Percentiles rank a stretch among this genome's conserved stretches.
Evolutionary conservation across 1,284 basidiomycete species (phyloP).

Genomic region (Farysia itapuensis): DNA sequence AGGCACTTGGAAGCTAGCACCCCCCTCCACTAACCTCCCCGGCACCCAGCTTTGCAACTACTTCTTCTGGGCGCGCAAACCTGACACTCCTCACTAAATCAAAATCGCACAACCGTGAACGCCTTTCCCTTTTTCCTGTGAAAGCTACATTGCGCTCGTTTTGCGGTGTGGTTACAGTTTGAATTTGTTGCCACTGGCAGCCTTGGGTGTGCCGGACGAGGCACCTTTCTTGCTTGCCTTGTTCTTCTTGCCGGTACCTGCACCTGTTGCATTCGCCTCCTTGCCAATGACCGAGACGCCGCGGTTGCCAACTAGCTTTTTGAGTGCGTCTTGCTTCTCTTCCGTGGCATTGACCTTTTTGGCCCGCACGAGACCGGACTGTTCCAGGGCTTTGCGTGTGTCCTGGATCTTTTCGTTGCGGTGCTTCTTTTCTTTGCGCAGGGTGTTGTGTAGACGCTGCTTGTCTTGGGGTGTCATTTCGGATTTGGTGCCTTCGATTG

Average conservation of each 20-base stretch:
- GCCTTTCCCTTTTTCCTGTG: no score
- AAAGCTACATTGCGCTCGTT: no score
- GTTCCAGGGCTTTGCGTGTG: slow-evolving; percentile 70
- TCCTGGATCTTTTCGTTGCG: slow-evolving; percentile 68
- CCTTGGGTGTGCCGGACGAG: slow-evolving; percentile 1
- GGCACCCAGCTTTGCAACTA: slow-evolving; percentile 52
- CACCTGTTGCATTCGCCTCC: slow-evolving; percentile 12
- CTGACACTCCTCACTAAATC: slow-evolving; percentile 5
- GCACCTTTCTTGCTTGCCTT: slow-evolving; percentile 7
- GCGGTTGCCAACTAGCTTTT: slow-evolving; percentile 53
- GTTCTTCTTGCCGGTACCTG: slow-evolving; percentile 18
- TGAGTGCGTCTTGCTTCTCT: slow-evolving; percentile 56
- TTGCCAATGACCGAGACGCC: slow-evolving; percentile 46
- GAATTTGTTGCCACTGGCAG: slow-evolving; percentile 15
- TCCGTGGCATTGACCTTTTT: slow-evolving; percentile 34
- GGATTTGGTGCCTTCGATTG: slow-evolving; percentile 63
- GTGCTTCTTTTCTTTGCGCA: slow-evolving; percentile 68
- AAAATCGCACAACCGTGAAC: not conserved
- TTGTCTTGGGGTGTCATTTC: slow-evolving; percentile 88
- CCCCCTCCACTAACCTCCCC: slow-evolving; percentile 8
- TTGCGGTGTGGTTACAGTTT: slow-evolving; percentile 29
- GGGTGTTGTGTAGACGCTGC: slow-evolving; percentile 63
- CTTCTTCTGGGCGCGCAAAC: slow-evolving; percentile 57
- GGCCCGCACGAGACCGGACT: slow-evolving; percentile 64
- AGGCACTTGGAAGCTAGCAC: slow-evolving; percentile 38